Conservation (phyloP, 2,329 filamentous ascomycete species). For the Teratosphaeria destructans region DNA sequence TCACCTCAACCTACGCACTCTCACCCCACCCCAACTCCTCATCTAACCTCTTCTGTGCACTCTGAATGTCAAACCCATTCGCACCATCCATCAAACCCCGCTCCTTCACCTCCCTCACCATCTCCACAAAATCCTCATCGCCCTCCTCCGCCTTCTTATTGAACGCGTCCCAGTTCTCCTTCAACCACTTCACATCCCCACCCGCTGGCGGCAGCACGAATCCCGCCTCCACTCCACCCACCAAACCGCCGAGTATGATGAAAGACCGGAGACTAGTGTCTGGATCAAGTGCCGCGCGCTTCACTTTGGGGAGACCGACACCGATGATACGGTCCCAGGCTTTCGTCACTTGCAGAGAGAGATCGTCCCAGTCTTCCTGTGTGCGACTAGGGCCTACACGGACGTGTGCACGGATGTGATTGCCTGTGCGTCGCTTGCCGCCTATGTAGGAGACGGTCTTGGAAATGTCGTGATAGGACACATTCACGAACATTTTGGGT, state of each 20-base stretch:
- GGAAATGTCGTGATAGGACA: constrained; percentile 27
- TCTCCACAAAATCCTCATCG: constrained; percentile 24
- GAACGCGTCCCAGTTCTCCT: constrained; percentile 24
- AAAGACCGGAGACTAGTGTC: constrained; percentile 15
- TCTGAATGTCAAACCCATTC: constrained; percentile 7
- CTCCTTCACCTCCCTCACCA: constrained; percentile 24
- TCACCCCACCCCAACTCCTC: constrained; percentile 22
- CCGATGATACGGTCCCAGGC: constrained; percentile 23
- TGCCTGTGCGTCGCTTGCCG: constrained; percentile 24
- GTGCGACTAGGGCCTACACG: constrained; percentile 24
- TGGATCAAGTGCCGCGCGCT: constrained; percentile 6
- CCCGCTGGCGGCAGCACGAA: constrained; percentile 21
- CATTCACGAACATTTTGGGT: constrained; percentile 35
- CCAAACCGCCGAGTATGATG: constrained; percentile 20
- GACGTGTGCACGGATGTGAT: constrained; percentile 27
- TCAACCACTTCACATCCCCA: constrained; percentile 24
- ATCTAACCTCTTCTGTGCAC: constrained; percentile 14
- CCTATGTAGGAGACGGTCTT: constrained; percentile 23
- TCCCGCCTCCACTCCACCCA: constrained; percentile 24
- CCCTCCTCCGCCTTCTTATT: constrained; percentile 24
- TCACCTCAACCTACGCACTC: constrained; percentile 5
- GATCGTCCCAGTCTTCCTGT: constrained; percentile 21
- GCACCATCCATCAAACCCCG: constrained; percentile 17
- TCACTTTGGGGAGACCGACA: constrained; percentile 8
- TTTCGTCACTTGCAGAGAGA: constrained; percentile 14